These are phyloP conservation scores for Clonostachys byssicola DNA, from an alignment of 2,329 filamentous ascomycete species.

Conservation along the genomic window DNA sequence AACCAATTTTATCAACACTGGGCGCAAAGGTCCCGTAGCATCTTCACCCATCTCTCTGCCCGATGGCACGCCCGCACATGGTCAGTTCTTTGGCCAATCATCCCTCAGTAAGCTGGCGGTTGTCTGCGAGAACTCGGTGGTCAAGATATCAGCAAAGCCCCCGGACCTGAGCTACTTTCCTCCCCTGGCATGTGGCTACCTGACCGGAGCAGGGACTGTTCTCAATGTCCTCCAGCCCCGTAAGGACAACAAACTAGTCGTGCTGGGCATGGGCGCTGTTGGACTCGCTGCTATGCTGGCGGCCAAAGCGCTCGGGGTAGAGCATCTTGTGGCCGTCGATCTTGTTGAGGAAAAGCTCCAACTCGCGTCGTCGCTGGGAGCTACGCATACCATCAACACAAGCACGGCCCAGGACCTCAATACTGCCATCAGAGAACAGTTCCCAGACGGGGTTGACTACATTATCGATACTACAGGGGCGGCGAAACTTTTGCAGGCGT, in stretches of 20 bases:
- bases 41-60: constrained; percentile 12
- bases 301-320: constrained; percentile 15
- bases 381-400: constrained; percentile 21
- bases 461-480: constrained; percentile 18
- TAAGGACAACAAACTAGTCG: constrained; percentile 14
- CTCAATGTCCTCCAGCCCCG: constrained; percentile 19
- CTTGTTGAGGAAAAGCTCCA: constrained; percentile 16
- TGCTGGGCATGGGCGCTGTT: constrained; percentile 27
- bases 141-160: constrained; percentile 12
- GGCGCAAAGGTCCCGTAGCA: constrained; percentile 4
- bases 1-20: constrained; percentile 13
- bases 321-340: constrained; percentile 21
- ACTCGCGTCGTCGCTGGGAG: constrained; percentile 21
- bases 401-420: constrained; percentile 10
- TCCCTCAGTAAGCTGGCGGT: constrained; percentile 22
- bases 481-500: constrained; percentile 7
- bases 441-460: constrained; percentile 14
- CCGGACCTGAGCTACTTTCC: constrained; percentile 17
- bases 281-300: constrained; percentile 27
- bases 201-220: constrained; percentile 27
- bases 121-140: constrained; percentile 17
- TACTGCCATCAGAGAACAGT: constrained; percentile 11
- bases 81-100: constrained; percentile 27
- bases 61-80: constrained; percentile 6
- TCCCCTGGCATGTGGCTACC: constrained; percentile 24